Percentiles rank a stretch among this genome's conserved stretches.
These are phyloP conservation scores for Chimonanthus praecox DNA, from an alignment of 164 flowering plant genomes.

Conservation along the genomic window DNA sequence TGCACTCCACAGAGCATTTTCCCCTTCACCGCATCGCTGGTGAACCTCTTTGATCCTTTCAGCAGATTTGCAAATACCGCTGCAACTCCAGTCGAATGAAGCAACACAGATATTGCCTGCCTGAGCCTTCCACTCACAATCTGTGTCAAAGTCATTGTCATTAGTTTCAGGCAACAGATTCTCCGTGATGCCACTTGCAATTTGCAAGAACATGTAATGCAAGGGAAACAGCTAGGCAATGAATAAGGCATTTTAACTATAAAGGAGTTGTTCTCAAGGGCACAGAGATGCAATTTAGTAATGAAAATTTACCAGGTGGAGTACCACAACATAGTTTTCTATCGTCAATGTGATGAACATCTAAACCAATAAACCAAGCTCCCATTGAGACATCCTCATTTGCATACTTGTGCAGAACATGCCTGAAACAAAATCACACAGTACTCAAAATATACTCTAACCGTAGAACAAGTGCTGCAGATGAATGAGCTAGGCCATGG, in stretches of 20 bases:
- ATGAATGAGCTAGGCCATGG: no score
- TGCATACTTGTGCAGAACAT: conserved; percentile 78
- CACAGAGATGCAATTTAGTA: not conserved
- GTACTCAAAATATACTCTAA: not conserved
- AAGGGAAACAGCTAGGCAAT: not conserved
- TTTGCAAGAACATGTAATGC: not conserved
- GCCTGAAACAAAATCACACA: conserved; percentile 36
- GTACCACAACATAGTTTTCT: conserved; percentile 90
- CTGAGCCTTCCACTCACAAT: conserved; percentile 97
- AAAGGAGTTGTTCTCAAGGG: not conserved
- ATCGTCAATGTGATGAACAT: conserved; percentile 89
- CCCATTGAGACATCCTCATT: conserved; percentile 96
- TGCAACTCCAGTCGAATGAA: conserved; percentile 95
- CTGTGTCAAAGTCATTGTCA: conserved; percentile 28
- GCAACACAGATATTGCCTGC: conserved; percentile 93
- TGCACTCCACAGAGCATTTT: conserved; percentile 67
- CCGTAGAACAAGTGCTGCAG: not conserved
- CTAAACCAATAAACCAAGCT: conserved; percentile 93
- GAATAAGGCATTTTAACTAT: not conserved
- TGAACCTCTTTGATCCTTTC: conserved; percentile 93
- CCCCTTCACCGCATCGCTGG: conserved; percentile 86
- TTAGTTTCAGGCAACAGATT: not conserved
- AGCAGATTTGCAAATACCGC: conserved; percentile 83
- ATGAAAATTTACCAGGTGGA: conserved; percentile 60
- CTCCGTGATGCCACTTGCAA: not conserved